phyloP scores from a whole-genome alignment of 164 flowering plant species.

The Nymphaea colorata region DNA sequence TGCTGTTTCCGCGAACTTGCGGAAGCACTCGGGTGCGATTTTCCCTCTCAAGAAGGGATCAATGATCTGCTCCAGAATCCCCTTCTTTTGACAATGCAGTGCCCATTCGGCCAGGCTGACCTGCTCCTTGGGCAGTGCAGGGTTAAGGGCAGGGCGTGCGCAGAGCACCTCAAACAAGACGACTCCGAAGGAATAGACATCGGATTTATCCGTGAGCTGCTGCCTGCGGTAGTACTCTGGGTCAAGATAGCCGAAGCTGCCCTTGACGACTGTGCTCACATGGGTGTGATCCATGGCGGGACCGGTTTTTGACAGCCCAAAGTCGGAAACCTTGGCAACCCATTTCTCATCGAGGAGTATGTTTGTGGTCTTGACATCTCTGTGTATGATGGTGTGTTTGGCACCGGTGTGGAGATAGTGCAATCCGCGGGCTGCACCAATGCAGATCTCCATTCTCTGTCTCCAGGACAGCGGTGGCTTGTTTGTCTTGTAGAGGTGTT shows the following conservation, averaged over 20 bases:
- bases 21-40: slow-evolving; percentile 30
- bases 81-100: slow-evolving; percentile 21
- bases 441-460: slow-evolving; percentile 34
- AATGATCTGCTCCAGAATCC: slow-evolving; percentile 26
- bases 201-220: slow-evolving; percentile 33
- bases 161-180: slow-evolving; percentile 38
- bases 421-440: slow-evolving; percentile 47
- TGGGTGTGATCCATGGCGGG: slow-evolving; percentile 27
- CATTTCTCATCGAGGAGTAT: slow-evolving; percentile 37
- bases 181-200: slow-evolving; percentile 48
- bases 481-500: slow-evolving; percentile 29
- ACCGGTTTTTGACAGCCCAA: slow-evolving; percentile 36
- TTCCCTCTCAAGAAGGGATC: slow-evolving; percentile 29
- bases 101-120: slow-evolving; percentile 43
- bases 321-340: slow-evolving; percentile 49
- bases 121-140: slow-evolving; percentile 15
- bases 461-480: slow-evolving; percentile 34
- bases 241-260: slow-evolving; percentile 45
- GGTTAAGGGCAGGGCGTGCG: slow-evolving; percentile 25
- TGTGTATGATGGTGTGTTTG: slow-evolving; percentile 33
- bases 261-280: slow-evolving; percentile 38
- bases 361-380: slow-evolving; percentile 45
- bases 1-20: slow-evolving; percentile 30
- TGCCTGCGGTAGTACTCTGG: slow-evolving; percentile 43
- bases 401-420: slow-evolving; percentile 45